Evolutionary conservation across 176 grass and related monocot species (phyloP).

Genomic region (Thalia dealbata): DNA sequence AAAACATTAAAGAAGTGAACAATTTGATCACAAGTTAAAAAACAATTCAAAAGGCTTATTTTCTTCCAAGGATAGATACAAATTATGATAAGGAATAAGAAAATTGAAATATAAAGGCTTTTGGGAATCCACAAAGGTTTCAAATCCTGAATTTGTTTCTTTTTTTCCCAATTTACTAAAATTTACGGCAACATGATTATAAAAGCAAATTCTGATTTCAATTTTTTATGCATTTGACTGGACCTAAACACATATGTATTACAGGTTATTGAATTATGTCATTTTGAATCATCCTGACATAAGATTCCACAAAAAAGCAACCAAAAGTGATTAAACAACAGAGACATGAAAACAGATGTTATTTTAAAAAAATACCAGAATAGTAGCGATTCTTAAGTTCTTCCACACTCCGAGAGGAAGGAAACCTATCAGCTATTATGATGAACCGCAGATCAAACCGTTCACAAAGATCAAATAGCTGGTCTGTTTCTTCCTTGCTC

Average conservation of each 20-base stretch:
- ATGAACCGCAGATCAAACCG: constrained; percentile 88
- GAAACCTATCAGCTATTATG: constrained; percentile 87
- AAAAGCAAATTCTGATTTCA: background rate
- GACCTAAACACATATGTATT: background rate
- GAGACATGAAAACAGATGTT: background rate
- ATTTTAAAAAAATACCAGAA: constrained; percentile 40
- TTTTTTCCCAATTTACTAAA: background rate
- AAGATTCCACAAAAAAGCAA: background rate
- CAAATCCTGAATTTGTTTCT: background rate
- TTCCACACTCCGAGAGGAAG: constrained; percentile 55
- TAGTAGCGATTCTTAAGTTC: constrained; percentile 95
- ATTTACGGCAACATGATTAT: background rate
- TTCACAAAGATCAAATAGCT: constrained; percentile 81
- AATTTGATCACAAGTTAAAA: too few relatives aligned
- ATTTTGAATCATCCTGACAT: background rate
- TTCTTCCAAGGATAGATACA: too few relatives aligned
- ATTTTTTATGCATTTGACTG: too few relatives aligned
- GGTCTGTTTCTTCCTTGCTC: constrained; percentile 89
- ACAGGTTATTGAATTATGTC: background rate
- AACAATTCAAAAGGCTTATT: too few relatives aligned
- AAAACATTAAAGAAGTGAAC: background rate
- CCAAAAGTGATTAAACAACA: background rate
- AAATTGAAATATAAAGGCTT: too few relatives aligned
- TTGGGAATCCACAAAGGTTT: too few relatives aligned
- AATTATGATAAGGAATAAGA: too few relatives aligned